Percentiles rank a stretch among this genome's conserved stretches.
These are phyloP conservation scores for Debaryomycetaceae sp. DNA, from an alignment of 1,139 yeast species.

Conservation along the genomic window DNA sequence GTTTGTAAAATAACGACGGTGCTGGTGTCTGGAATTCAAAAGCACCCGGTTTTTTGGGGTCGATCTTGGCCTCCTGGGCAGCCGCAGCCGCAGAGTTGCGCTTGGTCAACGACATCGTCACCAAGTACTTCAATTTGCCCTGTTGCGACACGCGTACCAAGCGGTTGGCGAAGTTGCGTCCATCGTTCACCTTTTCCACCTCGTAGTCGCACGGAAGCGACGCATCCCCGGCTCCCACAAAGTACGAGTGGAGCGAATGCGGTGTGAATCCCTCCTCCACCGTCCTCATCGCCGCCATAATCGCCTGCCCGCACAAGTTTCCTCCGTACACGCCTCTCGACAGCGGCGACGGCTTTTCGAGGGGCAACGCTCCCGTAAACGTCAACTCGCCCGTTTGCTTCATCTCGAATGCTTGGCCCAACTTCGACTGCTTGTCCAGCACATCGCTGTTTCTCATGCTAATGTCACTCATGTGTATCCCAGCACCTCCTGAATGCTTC, in stretches of 20 bases:
- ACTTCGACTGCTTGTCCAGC: constrained; percentile 6
- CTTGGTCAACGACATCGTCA: constrained; percentile 33
- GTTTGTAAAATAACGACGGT: constrained; percentile 22
- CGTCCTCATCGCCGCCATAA: constrained; percentile 34
- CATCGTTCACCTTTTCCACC: constrained; percentile 30
- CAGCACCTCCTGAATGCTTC: neutral
- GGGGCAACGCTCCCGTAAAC: constrained; percentile 29
- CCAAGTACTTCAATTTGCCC: constrained; percentile 26
- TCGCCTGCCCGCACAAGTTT: constrained; percentile 37
- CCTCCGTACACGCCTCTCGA: constrained; percentile 45
- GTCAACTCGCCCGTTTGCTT: constrained; percentile 16
- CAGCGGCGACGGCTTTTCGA: constrained; percentile 26
- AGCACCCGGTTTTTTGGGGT: constrained; percentile 19
- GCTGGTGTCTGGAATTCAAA: constrained; percentile 34
- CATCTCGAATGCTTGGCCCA: constrained; percentile 19
- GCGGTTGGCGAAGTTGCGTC: constrained; percentile 33
- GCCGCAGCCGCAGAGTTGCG: constrained; percentile 20
- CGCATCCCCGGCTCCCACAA: constrained; percentile 36
- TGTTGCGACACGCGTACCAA: constrained; percentile 27
- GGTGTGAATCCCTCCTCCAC: constrained; percentile 33
- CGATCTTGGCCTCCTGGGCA: constrained; percentile 13
- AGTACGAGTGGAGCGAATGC: constrained; percentile 41
- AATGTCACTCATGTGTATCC: neutral
- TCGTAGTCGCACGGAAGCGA: constrained; percentile 23
- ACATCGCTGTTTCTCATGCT: neutral